phyloP scores from a whole-genome alignment of 2,329 filamentous ascomycete species.

The Paecilomyces fulvus region DNA sequence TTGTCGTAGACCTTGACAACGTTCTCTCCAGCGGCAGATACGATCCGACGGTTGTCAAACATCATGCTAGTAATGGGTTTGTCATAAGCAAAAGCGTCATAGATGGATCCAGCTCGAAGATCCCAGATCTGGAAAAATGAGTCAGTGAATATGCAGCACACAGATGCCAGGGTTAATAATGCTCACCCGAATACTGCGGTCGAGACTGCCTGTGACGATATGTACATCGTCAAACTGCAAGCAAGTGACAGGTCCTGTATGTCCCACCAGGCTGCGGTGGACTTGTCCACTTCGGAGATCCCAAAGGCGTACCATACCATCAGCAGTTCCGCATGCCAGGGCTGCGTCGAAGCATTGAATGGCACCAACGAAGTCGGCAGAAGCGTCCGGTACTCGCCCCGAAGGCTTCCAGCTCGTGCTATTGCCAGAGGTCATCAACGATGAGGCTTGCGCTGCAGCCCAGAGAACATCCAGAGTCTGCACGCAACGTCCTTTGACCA shows the following conservation, averaged over 20 bases:
- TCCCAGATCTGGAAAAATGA: constrained; percentile 75
- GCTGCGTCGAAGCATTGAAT: constrained; percentile 94
- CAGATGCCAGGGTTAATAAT: constrained; percentile 1
- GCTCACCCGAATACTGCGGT: constrained; percentile 87
- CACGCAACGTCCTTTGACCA: constrained; percentile 93
- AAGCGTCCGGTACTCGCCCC: constrained; percentile 52
- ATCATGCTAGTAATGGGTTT: constrained; percentile 90
- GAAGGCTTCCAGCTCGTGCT: constrained; percentile 62
- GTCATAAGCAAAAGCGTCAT: constrained; percentile 94
- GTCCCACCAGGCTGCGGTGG: constrained; percentile 89
- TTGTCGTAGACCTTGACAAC: constrained; percentile 99
- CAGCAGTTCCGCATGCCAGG: constrained; percentile 89
- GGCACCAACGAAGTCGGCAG: constrained; percentile 87
- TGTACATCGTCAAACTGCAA: constrained; percentile 95
- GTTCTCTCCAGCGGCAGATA: constrained; percentile 79
- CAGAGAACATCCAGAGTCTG: constrained; percentile 97
- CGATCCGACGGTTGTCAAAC: constrained; percentile 87
- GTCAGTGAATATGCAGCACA: constrained; percentile 12
- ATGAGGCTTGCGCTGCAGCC: constrained; percentile 85
- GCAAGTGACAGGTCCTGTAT: constrained; percentile 88
- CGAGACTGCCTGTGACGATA: constrained; percentile 83
- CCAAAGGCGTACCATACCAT: constrained; percentile 95
- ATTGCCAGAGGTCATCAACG: constrained; percentile 51
- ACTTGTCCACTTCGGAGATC: constrained; percentile 94
- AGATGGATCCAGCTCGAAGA: constrained; percentile 87